A percentile compares a stretch with the other conserved stretches of the same genome.
These are phyloP conservation scores for Euclidium syriacum DNA, from an alignment of 345 rosid genomes.

Conservation along the genomic window DNA sequence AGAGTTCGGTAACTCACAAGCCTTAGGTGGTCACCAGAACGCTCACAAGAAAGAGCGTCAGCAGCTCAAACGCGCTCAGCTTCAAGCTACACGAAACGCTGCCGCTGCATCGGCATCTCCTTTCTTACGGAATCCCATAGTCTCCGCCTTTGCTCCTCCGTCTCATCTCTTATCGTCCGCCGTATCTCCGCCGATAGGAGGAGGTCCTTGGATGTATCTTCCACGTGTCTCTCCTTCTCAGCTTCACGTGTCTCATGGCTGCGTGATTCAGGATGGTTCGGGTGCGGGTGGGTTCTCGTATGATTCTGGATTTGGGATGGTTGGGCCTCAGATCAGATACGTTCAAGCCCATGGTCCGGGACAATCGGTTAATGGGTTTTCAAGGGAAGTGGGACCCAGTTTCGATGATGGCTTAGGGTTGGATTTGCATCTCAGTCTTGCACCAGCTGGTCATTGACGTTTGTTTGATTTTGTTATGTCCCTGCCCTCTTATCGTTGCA, in stretches of 20 bases:
- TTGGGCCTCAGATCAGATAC: slow-evolving; percentile 29
- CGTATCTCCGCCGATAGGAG: slow-evolving; percentile 32
- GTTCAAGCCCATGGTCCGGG: slow-evolving; percentile 35
- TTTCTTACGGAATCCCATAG: slow-evolving; percentile 68
- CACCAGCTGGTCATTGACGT: slow-evolving; percentile 71
- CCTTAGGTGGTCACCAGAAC: slow-evolving; percentile 81
- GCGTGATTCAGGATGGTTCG: slow-evolving; percentile 36
- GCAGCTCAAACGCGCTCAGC: slow-evolving; percentile 69
- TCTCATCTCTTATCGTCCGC: slow-evolving; percentile 64
- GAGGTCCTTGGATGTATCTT: slow-evolving; percentile 79
- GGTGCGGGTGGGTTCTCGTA: slow-evolving; percentile 40
- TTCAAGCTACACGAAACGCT: slow-evolving; percentile 58
- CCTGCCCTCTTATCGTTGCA: not conserved
- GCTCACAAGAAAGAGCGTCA: slow-evolving; percentile 84
- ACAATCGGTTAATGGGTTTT: slow-evolving; percentile 62
- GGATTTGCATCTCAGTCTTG: slow-evolving; percentile 91
- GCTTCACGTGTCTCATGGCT: slow-evolving; percentile 79
- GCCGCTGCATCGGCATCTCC: slow-evolving; percentile 41
- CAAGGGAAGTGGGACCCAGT: slow-evolving; percentile 61
- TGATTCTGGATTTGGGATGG: slow-evolving; percentile 29
- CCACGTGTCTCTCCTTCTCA: slow-evolving; percentile 60
- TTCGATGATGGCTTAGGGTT: slow-evolving; percentile 74
- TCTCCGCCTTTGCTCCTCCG: slow-evolving; percentile 84
- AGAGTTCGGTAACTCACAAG: slow-evolving; percentile 78
- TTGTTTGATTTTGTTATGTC: not conserved